Evolutionary conservation across 352 stramenopile genomes (phyloP), one percentile per base, ranked within the genome.

Genomic region (Thalassiosira livingstoniorum): DNA sequence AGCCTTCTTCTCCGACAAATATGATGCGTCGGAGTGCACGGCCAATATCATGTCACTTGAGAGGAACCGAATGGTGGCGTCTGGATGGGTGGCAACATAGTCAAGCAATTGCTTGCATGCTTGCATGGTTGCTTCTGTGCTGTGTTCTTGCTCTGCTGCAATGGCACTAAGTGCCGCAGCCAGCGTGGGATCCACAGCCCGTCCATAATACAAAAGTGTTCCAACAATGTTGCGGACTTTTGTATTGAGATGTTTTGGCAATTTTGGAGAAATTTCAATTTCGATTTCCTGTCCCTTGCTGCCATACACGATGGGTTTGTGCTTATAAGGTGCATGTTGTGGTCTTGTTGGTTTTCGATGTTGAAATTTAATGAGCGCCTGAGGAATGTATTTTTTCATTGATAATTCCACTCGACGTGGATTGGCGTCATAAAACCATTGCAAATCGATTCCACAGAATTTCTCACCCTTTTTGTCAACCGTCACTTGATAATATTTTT

Each of bases 21-120:
- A 74, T n/a, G 35, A 21, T 62, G 42, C 65, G 39, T 74, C 47
- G 35, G 31, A 55, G 65, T 74, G 65, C n/a, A 74, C 47, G 15
- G 42, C 43, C 2, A 74, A 35, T 21, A 74, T 32, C 65, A 74
- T 74, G 21, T 74, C n/a, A 53, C 39, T 63, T 23, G 65, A 21
- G 39, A 47, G 15, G 39, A 18, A 47, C 15, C 39, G 7, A 55
- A 61, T 58, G n/a, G 34, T 34, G 27, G 61, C 53, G 4, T 74
- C 31, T 7, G 39, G 39, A 31, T 68, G 61, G 13, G 11, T 68
- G 13, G 35, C 61, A 32, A 51, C 61, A 29, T 68, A 68, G 31
- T 68, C 61, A 29, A 68, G 55, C 29, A 64, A 18, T 35, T 62
- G 39, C 15, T 47, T 47, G 39, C 39, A 47, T 7, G 39, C 39